Evolutionary conservation across 73 alveolate species (phyloP).

Genomic region (Paramecium primaurelia): DNA sequence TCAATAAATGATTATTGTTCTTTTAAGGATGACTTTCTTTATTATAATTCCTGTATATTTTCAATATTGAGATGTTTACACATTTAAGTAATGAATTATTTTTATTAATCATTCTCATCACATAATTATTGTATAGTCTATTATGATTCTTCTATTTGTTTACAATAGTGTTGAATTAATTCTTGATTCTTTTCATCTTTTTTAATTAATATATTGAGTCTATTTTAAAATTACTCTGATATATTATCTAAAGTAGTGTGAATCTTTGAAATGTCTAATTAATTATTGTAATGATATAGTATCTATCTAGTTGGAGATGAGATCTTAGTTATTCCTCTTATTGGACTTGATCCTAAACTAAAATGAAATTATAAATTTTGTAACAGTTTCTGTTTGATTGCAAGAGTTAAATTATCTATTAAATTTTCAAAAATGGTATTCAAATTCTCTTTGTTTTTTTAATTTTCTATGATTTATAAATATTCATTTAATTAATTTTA

Average conservation of each 20-base stretch:
- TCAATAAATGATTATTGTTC: background rate
- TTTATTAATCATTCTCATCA: background rate
- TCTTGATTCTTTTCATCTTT: background rate
- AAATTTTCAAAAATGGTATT: background rate
- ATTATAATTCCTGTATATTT: background rate
- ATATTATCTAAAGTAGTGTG: background rate
- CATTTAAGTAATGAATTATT: background rate
- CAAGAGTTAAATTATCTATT: background rate
- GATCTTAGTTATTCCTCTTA: background rate
- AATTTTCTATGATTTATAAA: background rate
- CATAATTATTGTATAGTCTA: background rate
- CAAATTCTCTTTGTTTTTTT: background rate
- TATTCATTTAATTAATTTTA: background rate
- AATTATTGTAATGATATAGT: background rate
- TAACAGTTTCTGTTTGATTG: background rate
- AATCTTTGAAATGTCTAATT: background rate
- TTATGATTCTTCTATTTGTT: background rate
- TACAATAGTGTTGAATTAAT: background rate
- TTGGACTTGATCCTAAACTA: background rate
- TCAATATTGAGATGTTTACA: background rate
- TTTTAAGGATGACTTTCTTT: background rate
- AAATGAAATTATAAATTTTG: background rate
- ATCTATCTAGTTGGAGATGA: background rate
- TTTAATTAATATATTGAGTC: background rate
- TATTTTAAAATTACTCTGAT: background rate